phyloP scores from a whole-genome alignment of 2,329 filamentous ascomycete genomes.

The Scolecobasidium constrictum region DNA sequence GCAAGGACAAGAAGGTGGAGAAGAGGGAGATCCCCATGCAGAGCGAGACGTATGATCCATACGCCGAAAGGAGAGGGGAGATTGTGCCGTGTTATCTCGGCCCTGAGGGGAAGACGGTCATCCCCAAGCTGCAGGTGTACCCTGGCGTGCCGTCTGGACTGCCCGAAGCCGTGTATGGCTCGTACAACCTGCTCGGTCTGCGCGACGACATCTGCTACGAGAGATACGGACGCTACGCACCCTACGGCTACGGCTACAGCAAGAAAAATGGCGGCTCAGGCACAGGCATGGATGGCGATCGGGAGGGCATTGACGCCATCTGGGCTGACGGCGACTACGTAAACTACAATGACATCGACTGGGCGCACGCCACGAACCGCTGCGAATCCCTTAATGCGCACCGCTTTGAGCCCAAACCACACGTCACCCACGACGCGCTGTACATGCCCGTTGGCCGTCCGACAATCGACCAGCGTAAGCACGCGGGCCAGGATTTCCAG shows the following conservation, averaged over 20 bases:
- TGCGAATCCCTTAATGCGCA: slow-evolving; percentile 62
- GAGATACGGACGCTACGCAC: slow-evolving; percentile 73
- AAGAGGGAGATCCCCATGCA: slow-evolving; percentile 18
- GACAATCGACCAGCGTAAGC: slow-evolving; percentile 7
- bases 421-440: slow-evolving; percentile 21
- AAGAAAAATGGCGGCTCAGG: slow-evolving; percentile 68
- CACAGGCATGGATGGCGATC: slow-evolving; percentile 74
- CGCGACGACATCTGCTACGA: slow-evolving; percentile 88
- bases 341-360: slow-evolving; percentile 66
- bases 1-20: slow-evolving; percentile 20
- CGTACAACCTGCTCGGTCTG: slow-evolving; percentile 68
- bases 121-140: slow-evolving; percentile 64
- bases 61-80: slow-evolving; percentile 45
- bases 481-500: slow-evolving; percentile 7
- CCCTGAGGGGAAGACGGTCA: slow-evolving; percentile 47
- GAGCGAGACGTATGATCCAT: slow-evolving; percentile 49
- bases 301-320: slow-evolving; percentile 66
- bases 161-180: slow-evolving; percentile 77
- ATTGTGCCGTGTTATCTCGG: slow-evolving; percentile 1
- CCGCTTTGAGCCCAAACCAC: slow-evolving; percentile 46
- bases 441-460: slow-evolving; percentile 22
- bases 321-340: slow-evolving; percentile 64
- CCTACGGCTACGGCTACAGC: slow-evolving; percentile 85
- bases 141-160: slow-evolving; percentile 73
- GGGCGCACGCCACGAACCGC: slow-evolving; percentile 65